Base-by-base conservation (phyloP, 805 yeast species). In the Hanseniaspora vineae region DNA sequence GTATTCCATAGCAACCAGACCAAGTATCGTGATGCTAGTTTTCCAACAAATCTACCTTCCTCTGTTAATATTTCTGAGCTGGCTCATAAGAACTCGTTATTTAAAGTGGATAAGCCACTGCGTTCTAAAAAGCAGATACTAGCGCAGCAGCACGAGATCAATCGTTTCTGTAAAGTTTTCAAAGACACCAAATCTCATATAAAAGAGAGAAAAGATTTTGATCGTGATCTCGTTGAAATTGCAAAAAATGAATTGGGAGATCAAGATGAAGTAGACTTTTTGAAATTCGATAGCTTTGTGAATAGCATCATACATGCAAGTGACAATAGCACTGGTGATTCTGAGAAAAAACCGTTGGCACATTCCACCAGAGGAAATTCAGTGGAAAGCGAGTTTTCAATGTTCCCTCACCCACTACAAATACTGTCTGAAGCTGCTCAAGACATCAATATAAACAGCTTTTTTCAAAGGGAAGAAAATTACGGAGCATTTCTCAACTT, bases 401-500 rank as follows among this genome's bases (percentile, higher is more conserved):
- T 46, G 43, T 40, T 40, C 13, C 43, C 43, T 6, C 12, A n/a
- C 12, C 40, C 19, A 15, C 11, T n/a, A 10, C 40, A 37, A 17
- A 10, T 37, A 10, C 17, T 37, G 5, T 37, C 40, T 5, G n/a
- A 18, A 5, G n/a, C 19, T 37, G 17, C 51, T 8, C 62, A 57
- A 14, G 54, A 54, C 1, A n/a, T 47, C 45, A 53, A n/a, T 13
- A 6, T 46, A 42, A 23, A 14, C 42, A 9, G 42, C 19, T 10
- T 48, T 31, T 31, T 31, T 42, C 11, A 44, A 44, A 29, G 18
- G 35, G n/a, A 42, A 31, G 96, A 88, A 58, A 62, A 64, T 33
- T 74, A 71, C 56, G 96, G 96, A 0, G 73, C 72, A 51, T 76
- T 61, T 52, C 52, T 88, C 17, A 90, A 86, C 51, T 65, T 86